Evolutionary conservation across 2,329 filamentous ascomycete species (phyloP), one percentile per base, ranked within the genome.

Genomic region (Xylaria multiplex): DNA sequence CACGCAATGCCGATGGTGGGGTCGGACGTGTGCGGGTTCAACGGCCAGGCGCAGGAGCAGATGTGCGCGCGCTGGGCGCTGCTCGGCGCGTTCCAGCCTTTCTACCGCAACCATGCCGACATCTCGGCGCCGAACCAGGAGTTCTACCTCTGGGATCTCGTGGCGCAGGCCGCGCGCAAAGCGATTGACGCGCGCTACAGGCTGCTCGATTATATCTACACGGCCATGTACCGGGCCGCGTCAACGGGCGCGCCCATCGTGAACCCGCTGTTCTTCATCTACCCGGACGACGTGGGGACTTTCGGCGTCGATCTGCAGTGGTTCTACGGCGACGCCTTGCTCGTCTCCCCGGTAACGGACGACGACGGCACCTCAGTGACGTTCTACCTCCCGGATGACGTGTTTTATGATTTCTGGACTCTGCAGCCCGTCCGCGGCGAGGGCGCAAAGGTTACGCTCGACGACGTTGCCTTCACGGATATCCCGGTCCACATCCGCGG

Each of bases 161-260:
- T 92, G 5, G 82, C 90, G 0, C 79, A 84, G 8, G 89, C 90
- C 0, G 90, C 90, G 0, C 85, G 84, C 62, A 89, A 87, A 65
- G 90, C 88, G 19, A 93, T 94, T 71, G 85, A 85, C 35, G 88
- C 89, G 54, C 86, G 92, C n/a, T 94, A 94, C 80, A 84, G 86
- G 37, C 82, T 94, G n/a, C 82, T 95, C n/a, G 91, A 93, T 73
- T 94, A 94, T 79, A 83, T 92, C 66, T 94, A 95, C 81, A 93
- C 91, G 1, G 87, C 88, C 0, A 82, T 93, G 71, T 82, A 89
- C 74, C 79, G 80, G 0, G 70, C 63, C 86, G 92, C 75, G 85
- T 83, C 35, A 73, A 81, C 19, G 84, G 92, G 92, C 40, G 84
- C 83, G 1, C 91, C 92, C 0, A 81, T 89, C 69, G 80, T 93